Percentiles rank a stretch among this genome's conserved stretches.
phyloP scores from a whole-genome alignment of 2,329 filamentous ascomycete genomes.

The Neonectria neomacrospora region DNA sequence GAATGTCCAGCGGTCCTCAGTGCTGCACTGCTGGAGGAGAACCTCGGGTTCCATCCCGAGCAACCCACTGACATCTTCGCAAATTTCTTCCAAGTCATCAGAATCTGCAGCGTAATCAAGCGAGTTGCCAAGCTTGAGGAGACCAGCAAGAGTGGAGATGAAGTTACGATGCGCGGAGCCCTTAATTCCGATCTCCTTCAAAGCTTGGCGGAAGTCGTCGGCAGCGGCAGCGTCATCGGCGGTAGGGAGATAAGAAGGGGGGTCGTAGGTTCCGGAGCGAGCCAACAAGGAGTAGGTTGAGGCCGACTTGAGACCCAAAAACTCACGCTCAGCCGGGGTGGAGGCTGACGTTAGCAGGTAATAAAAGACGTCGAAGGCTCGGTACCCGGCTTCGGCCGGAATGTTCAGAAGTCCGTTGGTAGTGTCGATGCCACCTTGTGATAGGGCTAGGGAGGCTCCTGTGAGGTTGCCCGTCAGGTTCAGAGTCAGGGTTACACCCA shows the following conservation, averaged over 20 bases:
- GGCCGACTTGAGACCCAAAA: constrained; percentile 80
- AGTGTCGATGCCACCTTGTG: constrained; percentile 89
- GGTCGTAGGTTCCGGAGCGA: constrained; percentile 84
- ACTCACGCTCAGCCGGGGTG: constrained; percentile 88
- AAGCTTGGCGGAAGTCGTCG: constrained; percentile 87
- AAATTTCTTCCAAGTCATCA: constrained; percentile 85
- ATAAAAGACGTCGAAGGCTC: constrained; percentile 98
- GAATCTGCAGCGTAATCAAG: constrained; percentile 86
- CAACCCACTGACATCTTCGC: constrained; percentile 88
- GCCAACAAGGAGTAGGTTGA: constrained; percentile 82
- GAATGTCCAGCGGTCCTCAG: constrained; percentile 83
- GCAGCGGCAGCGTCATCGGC: constrained; percentile 92
- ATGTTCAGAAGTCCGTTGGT: constrained; percentile 82
- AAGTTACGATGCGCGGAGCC: constrained; percentile 83
- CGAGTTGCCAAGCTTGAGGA: constrained; percentile 92
- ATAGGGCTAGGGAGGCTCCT: constrained; percentile 79
- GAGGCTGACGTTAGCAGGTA: constrained; percentile 94
- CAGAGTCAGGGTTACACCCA: constrained; percentile 84
- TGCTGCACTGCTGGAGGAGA: constrained; percentile 80
- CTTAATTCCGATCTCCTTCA: constrained; percentile 95
- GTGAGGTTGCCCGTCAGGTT: constrained; percentile 83
- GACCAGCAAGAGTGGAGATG: constrained; percentile 84
- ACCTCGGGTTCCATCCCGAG: constrained; percentile 89
- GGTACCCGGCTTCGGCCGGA: constrained; percentile 81
- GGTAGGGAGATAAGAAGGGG: constrained; percentile 89